These are phyloP conservation scores for Nyssa sinensis DNA, from an alignment of 148 eudicot species.

Conservation along the genomic window DNA sequence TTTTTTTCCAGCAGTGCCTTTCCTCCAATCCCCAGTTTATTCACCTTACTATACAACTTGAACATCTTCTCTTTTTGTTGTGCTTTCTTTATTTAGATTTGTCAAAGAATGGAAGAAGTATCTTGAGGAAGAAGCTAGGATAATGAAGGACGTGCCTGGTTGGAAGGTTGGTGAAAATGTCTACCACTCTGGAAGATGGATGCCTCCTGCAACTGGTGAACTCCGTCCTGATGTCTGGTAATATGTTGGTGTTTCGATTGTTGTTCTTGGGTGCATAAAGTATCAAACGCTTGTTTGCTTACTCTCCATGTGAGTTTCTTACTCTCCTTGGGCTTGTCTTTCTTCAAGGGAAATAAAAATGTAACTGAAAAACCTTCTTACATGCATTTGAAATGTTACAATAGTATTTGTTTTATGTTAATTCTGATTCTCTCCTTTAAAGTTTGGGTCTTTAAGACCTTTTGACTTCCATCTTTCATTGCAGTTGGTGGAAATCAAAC, in stretches of 20 bases:
- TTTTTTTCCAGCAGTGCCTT: not conserved
- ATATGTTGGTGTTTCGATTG: slow-evolving; percentile 16
- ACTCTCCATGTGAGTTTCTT: not conserved
- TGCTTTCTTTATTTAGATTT: slow-evolving; percentile 45
- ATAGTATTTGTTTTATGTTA: not conserved
- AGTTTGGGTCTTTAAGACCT: not conserved
- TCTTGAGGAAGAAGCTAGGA: slow-evolving; percentile 85
- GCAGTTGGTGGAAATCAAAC: not conserved
- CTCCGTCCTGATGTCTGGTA: slow-evolving; percentile 97
- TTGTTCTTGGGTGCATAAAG: not conserved
- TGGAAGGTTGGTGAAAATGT: slow-evolving; percentile 98
- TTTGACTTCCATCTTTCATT: not conserved
- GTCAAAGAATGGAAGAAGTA: slow-evolving; percentile 91
- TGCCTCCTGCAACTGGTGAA: slow-evolving; percentile 97
- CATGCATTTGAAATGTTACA: not conserved
- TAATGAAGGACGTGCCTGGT: slow-evolving; percentile 95
- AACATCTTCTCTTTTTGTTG: not conserved
- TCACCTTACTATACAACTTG: not conserved
- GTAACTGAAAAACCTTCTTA: not conserved
- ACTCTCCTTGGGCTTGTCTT: slow-evolving; percentile 1
- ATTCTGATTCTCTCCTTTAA: too few species aligned
- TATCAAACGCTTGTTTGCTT: not conserved
- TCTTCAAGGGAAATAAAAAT: slow-evolving; percentile 2
- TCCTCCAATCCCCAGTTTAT: not conserved
- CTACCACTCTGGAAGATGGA: slow-evolving; percentile 94